A percentile compares a stretch with the other conserved stretches of the same genome.
Evolutionary conservation across 805 yeast genomes (phyloP).

Genomic region (Candida quercuum): DNA sequence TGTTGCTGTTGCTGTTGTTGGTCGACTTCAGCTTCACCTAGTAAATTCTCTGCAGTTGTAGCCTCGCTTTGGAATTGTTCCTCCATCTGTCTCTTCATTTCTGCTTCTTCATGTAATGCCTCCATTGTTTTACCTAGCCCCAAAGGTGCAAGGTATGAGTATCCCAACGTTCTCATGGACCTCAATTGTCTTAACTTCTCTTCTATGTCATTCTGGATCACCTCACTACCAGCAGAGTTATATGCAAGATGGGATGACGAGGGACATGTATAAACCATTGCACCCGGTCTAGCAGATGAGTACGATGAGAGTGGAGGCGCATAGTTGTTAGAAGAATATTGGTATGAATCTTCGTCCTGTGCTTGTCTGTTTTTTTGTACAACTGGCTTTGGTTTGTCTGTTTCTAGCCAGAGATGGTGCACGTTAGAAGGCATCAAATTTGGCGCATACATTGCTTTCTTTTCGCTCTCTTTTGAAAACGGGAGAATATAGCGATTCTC

Average conservation of each 20-base stretch:
- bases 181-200: slow-evolving; percentile 18
- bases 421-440: slow-evolving; percentile 39
- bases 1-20: slow-evolving; percentile 5
- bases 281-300: slow-evolving; percentile 40
- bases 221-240: slow-evolving; percentile 2
- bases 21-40: slow-evolving; percentile 23
- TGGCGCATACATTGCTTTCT: slow-evolving; percentile 40
- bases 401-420: slow-evolving; percentile 37
- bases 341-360: slow-evolving; percentile 2
- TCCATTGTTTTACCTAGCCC: slow-evolving; percentile 54
- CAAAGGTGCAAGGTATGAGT: slow-evolving; percentile 46
- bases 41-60: slow-evolving; percentile 24
- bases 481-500: neutral
- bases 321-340: slow-evolving; percentile 14
- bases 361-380: slow-evolving; percentile 1
- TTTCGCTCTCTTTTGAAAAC: too few relatives aligned
- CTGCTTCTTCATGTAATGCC: slow-evolving; percentile 27
- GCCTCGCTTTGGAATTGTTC: slow-evolving; percentile 20
- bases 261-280: slow-evolving; percentile 10
- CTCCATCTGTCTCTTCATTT: slow-evolving; percentile 22
- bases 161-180: slow-evolving; percentile 40
- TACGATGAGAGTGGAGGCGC: slow-evolving; percentile 55
- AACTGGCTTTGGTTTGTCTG: neutral
- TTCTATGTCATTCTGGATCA: slow-evolving; percentile 7
- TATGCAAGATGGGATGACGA: neutral